Base-by-base conservation (phyloP, 2,329 filamentous ascomycete genomes). In the Gaeumannomyces sp. region DNA sequence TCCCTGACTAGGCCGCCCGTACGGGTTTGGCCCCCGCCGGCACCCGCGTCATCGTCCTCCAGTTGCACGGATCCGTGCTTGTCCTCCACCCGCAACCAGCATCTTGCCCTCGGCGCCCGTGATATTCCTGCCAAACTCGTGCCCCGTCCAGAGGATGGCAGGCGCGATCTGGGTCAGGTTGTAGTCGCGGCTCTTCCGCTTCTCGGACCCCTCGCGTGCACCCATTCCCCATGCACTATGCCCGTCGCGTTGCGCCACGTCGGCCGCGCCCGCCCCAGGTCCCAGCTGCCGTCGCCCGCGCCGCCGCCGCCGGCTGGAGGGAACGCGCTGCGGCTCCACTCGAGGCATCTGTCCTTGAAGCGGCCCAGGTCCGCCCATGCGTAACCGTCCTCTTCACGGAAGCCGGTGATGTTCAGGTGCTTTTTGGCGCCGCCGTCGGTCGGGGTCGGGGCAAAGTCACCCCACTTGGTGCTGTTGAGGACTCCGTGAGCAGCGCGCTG, bases 231-330 rank as follows among this genome's bases (percentile, higher is more conserved):
- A 61, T 87, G 84, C 53, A 96, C 81, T 38, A 87, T 87, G 5
- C 92, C 91, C 2, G 91, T 93, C 7, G 90, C 84, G 73, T 96
- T 94, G 72, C 84, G 84, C 82, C 93, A 96, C n/a, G 89, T 79
- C 1, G 84, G 81, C 64, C 69, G 66, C 13, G 67, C 68, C 35
- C 68, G 66, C 14, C 71, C 74, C 19, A 70, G 61, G 61, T 74
- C 73, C 74, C 75, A 76, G 31, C 71, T 68, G 33, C 69, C 69
- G 28, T 66, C 59, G 7, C 69, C 70, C 11, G 50, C 31, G 62
- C 38, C 59, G 25, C 35, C 27, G 11, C 66, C 27, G 13, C 57
- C 38, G 19, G 27, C 31, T 22, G 67, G 64, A 16, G 78, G 77
- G 59, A 79, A 78, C 6, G 82, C 83, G 70, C 84, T 81, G 63